These are phyloP conservation scores for Acer campestre DNA, from an alignment of 345 rosid genomes.

Conservation along the genomic window DNA sequence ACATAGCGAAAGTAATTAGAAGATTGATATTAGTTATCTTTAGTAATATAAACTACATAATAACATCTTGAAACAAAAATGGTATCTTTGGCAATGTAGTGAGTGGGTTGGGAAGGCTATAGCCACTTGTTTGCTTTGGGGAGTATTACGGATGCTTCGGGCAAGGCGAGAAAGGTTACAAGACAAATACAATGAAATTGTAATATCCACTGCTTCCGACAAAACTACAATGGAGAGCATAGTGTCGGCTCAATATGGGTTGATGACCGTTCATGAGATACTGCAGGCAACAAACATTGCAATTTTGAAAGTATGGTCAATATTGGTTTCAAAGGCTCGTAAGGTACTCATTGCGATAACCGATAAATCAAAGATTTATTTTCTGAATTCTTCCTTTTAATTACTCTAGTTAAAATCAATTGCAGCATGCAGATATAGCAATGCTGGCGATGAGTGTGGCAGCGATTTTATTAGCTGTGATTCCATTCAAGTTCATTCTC, in stretches of 20 bases:
- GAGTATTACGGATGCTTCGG: slow-evolving; percentile 55
- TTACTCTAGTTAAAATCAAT: neutral
- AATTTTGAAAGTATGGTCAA: slow-evolving; percentile 69
- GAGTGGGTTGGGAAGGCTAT: slow-evolving; percentile 82
- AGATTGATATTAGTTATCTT: neutral
- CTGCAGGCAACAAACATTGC: slow-evolving; percentile 59
- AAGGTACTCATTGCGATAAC: slow-evolving; percentile 46
- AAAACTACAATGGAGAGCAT: slow-evolving; percentile 71
- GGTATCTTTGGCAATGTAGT: slow-evolving; percentile 34
- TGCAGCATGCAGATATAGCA: slow-evolving; percentile 69
- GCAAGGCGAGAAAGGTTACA: slow-evolving; percentile 42
- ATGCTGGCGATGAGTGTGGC: slow-evolving; percentile 46
- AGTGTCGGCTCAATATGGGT: slow-evolving; percentile 73
- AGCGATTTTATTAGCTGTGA: slow-evolving; percentile 54
- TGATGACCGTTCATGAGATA: slow-evolving; percentile 51
- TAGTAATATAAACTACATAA: neutral
- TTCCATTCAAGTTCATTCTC: slow-evolving; percentile 59
- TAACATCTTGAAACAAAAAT: neutral
- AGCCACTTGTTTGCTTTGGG: slow-evolving; percentile 51
- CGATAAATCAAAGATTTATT: neutral
- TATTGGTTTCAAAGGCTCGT: slow-evolving; percentile 53
- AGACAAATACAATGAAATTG: slow-evolving; percentile 48
- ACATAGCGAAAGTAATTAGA: neutral
- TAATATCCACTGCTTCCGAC: slow-evolving; percentile 58
- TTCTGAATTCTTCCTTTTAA: neutral